These are phyloP conservation scores for Pythium phragmiticola DNA, from an alignment of 352 stramenopile genomes.

Conservation along the genomic window DNA sequence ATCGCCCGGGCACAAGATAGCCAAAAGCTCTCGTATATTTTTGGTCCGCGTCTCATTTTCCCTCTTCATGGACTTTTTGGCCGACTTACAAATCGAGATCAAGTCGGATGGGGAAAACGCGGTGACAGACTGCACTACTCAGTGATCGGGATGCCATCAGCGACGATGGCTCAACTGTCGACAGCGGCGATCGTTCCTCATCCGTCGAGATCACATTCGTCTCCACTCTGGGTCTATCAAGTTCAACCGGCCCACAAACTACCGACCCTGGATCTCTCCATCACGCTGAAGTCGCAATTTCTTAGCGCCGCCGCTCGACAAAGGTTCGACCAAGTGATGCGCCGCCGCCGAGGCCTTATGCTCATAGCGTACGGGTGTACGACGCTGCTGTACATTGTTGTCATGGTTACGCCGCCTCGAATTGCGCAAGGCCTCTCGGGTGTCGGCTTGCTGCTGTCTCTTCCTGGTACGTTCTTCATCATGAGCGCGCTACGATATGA, in stretches of 20 bases:
- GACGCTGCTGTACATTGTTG: conserved; percentile 9
- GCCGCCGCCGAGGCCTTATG: not conserved
- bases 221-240: conserved; percentile 3
- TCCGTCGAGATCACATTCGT: not conserved
- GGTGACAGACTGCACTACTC: too few relatives aligned
- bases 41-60: too few relatives aligned
- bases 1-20: too few relatives aligned
- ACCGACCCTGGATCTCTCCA: conserved; percentile 17
- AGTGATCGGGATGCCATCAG: not conserved
- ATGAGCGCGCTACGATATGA: conserved; percentile 11
- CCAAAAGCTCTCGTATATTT: too few relatives aligned
- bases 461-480: conserved; percentile 5
- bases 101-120: too few relatives aligned
- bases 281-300: conserved; percentile 14
- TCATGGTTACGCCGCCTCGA: not conserved
- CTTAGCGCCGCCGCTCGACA: not conserved
- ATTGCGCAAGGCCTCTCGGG: not conserved
- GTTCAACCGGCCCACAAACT: conserved; percentile 7
- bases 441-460: not conserved
- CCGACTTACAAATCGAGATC: too few relatives aligned
- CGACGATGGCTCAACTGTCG: not conserved
- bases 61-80: too few relatives aligned
- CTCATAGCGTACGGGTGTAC: conserved; percentile 9
- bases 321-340: conserved; percentile 5
- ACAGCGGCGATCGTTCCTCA: not conserved